These are phyloP conservation scores for Myriosclerotinia curreyana DNA, from an alignment of 2,329 filamentous ascomycete genomes.

Conservation along the genomic window DNA sequence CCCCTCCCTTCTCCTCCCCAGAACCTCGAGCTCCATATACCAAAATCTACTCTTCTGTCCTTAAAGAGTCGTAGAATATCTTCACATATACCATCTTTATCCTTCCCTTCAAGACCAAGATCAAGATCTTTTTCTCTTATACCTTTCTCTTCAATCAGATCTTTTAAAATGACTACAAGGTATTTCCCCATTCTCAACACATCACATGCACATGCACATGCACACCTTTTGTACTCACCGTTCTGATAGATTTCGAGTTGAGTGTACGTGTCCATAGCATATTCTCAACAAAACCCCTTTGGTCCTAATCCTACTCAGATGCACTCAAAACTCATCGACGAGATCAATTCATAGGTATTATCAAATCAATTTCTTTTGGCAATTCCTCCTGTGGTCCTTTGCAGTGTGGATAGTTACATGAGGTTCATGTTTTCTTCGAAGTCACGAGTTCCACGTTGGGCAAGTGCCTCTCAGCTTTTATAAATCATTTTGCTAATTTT, in stretches of 20 bases:
- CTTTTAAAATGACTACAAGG: constrained; percentile 14
- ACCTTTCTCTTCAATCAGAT: neutral
- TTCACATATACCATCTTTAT: neutral
- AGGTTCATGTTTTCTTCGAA: neutral
- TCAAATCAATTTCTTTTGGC: neutral
- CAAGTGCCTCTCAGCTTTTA: neutral
- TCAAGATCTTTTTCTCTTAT: neutral
- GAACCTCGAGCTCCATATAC: too few species aligned
- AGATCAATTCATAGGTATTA: constrained; percentile 78
- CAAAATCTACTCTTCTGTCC: too few species aligned
- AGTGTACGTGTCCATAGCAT: constrained; percentile 55
- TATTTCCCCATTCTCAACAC: constrained; percentile 7
- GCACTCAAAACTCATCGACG: constrained; percentile 78
- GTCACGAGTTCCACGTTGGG: neutral
- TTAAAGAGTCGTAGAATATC: too few species aligned
- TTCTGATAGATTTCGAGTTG: constrained; percentile 65
- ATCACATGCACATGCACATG: neutral
- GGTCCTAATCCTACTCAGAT: constrained; percentile 46
- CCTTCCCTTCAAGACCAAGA: neutral
- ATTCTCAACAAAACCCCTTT: neutral
- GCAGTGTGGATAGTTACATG: neutral
- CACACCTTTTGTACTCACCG: constrained; percentile 13
- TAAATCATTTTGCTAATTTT: neutral
- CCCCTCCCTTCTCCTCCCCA: neutral
- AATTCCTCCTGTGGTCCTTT: neutral